Percentiles rank a stretch among this genome's conserved stretches.
Conservation (phyloP, 2,329 filamentous ascomycete species). For the Pyrenophora seminiperda region DNA sequence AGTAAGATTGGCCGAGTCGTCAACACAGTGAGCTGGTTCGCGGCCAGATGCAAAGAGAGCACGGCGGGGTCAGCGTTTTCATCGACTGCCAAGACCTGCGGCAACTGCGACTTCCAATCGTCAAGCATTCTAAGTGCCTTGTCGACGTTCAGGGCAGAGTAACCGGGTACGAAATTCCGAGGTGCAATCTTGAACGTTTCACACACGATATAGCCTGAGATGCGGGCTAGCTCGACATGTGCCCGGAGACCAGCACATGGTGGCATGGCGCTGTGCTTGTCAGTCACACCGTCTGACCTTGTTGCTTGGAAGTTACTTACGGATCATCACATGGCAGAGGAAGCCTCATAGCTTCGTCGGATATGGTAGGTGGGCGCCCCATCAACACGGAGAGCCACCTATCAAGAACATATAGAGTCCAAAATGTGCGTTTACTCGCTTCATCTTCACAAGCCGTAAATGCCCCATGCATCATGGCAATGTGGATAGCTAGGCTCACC, state of each 20-base stretch:
- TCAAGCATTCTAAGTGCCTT: slow-evolving; percentile 28
- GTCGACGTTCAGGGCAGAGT: slow-evolving; percentile 20
- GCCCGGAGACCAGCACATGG: slow-evolving; percentile 30
- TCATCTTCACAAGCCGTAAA: slow-evolving; percentile 28
- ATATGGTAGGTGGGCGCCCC: slow-evolving; percentile 33
- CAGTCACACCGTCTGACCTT: slow-evolving; percentile 1
- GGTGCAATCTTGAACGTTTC: slow-evolving; percentile 34
- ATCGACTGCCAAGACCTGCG: slow-evolving; percentile 17
- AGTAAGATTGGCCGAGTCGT: slow-evolving; percentile 34
- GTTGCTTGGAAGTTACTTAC: slow-evolving; percentile 19
- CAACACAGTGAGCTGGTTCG: slow-evolving; percentile 33
- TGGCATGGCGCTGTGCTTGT: slow-evolving; percentile 25
- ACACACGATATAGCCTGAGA: slow-evolving; percentile 34
- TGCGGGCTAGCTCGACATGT: slow-evolving; percentile 29
- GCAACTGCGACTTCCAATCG: slow-evolving; percentile 27
- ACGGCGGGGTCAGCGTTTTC: slow-evolving; percentile 26
- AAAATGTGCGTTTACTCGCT: slow-evolving; percentile 26
- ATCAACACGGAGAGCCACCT: slow-evolving; percentile 36
- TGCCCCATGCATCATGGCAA: slow-evolving; percentile 33
- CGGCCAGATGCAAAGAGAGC: slow-evolving; percentile 31
- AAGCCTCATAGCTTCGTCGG: slow-evolving; percentile 33
- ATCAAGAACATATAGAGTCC: slow-evolving; percentile 37
- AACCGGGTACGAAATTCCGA: slow-evolving; percentile 11
- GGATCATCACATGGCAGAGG: slow-evolving; percentile 26
- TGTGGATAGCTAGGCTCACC: slow-evolving; percentile 29